Conservation (phyloP, 2,329 filamentous ascomycete species). For the Xylariaceae sp. region DNA sequence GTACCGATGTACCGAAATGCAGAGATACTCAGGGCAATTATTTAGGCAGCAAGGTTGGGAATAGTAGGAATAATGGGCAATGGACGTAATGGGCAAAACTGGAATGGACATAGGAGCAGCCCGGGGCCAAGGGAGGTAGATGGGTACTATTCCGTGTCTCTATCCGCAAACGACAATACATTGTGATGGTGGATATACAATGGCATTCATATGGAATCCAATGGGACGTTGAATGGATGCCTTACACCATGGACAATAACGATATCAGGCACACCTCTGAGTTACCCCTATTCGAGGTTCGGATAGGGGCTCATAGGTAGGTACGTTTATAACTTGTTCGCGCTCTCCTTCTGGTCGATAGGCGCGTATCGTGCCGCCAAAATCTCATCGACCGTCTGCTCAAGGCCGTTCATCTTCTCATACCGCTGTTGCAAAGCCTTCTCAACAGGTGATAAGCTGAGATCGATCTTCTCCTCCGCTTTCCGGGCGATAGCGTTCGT, state of each 20-base stretch:
- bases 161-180: slow-evolving; percentile 9
- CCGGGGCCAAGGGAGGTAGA: too few relatives aligned
- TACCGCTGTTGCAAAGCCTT: slow-evolving; percentile 53
- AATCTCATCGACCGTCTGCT: slow-evolving; percentile 31
- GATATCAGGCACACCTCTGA: not conserved
- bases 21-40: too few relatives aligned
- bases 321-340: slow-evolving; percentile 19
- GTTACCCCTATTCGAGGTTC: not conserved
- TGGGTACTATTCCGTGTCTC: not conserved
- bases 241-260: not conserved
- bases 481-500: slow-evolving; percentile 35
- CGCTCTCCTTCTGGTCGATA: slow-evolving; percentile 31
- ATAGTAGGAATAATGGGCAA: too few relatives aligned
- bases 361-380: slow-evolving; percentile 32
- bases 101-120: too few relatives aligned
- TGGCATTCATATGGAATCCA: slow-evolving; percentile 14
- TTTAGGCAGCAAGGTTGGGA: too few relatives aligned
- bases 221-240: not conserved
- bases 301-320: not conserved
- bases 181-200: slow-evolving; percentile 4
- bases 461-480: slow-evolving; percentile 34
- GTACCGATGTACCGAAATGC: too few relatives aligned
- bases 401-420: slow-evolving; percentile 36
- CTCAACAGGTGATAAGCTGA: slow-evolving; percentile 44
- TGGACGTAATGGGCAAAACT: too few relatives aligned